Evolutionary conservation across 306 rosid genomes (phyloP).

Genomic region (Cicer arietinum): DNA sequence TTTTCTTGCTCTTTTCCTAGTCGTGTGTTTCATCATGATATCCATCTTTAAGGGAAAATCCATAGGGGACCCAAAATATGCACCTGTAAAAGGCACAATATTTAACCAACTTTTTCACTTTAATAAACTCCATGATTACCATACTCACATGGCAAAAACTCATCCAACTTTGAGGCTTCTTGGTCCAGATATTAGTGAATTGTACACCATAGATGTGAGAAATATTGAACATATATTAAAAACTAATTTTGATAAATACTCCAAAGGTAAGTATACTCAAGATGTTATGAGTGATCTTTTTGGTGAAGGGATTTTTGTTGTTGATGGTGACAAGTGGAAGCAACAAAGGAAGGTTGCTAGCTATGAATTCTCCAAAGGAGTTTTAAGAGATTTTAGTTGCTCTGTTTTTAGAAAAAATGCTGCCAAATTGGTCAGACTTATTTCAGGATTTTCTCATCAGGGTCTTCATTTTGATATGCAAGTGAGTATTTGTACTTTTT

Average conservation of each 20-base stretch:
- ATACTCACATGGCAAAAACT: slow-evolving; percentile 47
- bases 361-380: slow-evolving; percentile 68
- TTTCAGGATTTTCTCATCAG: slow-evolving; percentile 42
- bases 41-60: slow-evolving; percentile 58
- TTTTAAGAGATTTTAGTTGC: slow-evolving; percentile 71
- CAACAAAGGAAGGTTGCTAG: slow-evolving; percentile 77
- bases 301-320: slow-evolving; percentile 68
- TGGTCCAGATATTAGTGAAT: slow-evolving; percentile 45
- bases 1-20: slow-evolving; percentile 38
- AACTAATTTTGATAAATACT: slow-evolving; percentile 53
- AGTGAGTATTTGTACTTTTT: slow-evolving; percentile 43
- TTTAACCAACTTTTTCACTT: slow-evolving; percentile 55
- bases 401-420: slow-evolving; percentile 61
- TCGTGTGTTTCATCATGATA: slow-evolving; percentile 46
- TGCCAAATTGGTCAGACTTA: slow-evolving; percentile 55
- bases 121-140: slow-evolving; percentile 57
- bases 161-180: slow-evolving; percentile 56
- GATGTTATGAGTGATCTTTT: slow-evolving; percentile 53
- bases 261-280: slow-evolving; percentile 55
- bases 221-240: slow-evolving; percentile 64
- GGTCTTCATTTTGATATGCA: slow-evolving; percentile 68
- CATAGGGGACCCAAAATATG: slow-evolving; percentile 51
- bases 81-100: slow-evolving; percentile 69
- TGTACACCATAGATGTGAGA: slow-evolving; percentile 55
- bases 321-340: slow-evolving; percentile 75